Percentiles rank a stretch among this genome's conserved stretches.
These are phyloP conservation scores for Narthecium ossifragum DNA, from an alignment of 106 monocot species.

Conservation along the genomic window DNA sequence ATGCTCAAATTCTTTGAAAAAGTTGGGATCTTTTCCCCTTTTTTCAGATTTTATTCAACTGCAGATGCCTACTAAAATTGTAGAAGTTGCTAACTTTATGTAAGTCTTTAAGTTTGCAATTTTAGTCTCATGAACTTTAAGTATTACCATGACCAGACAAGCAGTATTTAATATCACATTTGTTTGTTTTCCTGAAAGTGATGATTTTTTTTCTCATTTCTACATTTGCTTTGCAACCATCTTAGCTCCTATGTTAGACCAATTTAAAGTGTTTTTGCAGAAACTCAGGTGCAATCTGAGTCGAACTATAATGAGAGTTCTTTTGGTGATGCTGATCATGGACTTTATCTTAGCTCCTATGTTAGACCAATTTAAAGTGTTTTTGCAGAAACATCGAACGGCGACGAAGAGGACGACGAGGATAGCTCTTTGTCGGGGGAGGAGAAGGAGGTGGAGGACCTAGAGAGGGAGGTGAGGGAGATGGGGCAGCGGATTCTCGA, in stretches of 20 bases:
- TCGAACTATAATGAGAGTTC: neutral
- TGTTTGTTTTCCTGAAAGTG: no score
- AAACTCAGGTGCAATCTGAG: slow-evolving; percentile 1
- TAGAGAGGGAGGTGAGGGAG: neutral
- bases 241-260: neutral
- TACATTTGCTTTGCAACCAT: neutral
- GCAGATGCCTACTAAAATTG: no score
- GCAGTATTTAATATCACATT: no score
- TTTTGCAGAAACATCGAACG: no score
- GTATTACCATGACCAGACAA: no score
- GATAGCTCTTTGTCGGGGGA: neutral
- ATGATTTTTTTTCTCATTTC: neutral
- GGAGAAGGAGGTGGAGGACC: neutral
- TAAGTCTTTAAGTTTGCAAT: neutral
- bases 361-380: neutral
- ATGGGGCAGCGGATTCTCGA: neutral
- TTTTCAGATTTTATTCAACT: no score
- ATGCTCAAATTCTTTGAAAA: no score
- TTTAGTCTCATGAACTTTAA: neutral
- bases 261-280: slow-evolving; percentile 2
- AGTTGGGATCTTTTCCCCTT: no score
- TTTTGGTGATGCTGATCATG: slow-evolving; percentile 28
- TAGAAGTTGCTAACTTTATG: neutral
- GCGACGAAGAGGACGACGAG: neutral
- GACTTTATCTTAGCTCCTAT: slow-evolving; percentile 1